These are phyloP conservation scores for Chytriomyces hyalinus DNA, from an alignment of 192 early-diverging fungal genomes.

Conservation along the genomic window DNA sequence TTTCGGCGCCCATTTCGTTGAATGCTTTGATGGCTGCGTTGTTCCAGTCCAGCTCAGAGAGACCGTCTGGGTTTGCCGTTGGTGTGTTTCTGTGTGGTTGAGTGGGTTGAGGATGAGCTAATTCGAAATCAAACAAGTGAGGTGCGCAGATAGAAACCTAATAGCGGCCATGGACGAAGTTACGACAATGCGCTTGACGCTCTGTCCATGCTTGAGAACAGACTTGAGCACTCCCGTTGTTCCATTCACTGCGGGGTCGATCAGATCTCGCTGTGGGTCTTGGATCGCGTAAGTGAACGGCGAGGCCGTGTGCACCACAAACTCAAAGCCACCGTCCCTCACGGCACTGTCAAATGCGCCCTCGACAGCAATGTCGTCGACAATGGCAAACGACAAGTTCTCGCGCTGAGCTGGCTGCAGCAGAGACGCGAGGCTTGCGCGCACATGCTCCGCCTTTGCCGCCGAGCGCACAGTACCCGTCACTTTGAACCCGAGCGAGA, in stretches of 20 bases:
- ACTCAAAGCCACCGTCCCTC: constrained; percentile 47
- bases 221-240: constrained; percentile 49
- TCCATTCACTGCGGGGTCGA: constrained; percentile 54
- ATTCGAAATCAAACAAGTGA: not conserved
- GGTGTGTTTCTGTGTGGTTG: not conserved
- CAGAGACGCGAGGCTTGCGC: not conserved
- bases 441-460: constrained; percentile 40
- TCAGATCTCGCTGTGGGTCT: constrained; percentile 40
- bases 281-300: constrained; percentile 36
- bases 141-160: not conserved
- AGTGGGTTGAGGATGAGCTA: not conserved
- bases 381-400: constrained; percentile 37
- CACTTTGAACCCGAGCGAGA: constrained; percentile 47
- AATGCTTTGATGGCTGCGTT: constrained; percentile 8
- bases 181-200: constrained; percentile 51
- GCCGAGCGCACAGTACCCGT: constrained; percentile 43
- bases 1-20: constrained; percentile 21
- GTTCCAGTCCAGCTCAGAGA: constrained; percentile 47
- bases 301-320: constrained; percentile 50
- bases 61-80: constrained; percentile 9
- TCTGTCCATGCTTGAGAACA: constrained; percentile 19
- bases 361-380: constrained; percentile 39
- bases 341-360: constrained; percentile 51
- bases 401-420: not conserved
- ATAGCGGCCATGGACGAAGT: constrained; percentile 52